phyloP scores from a whole-genome alignment of 257 asterid genomes.

The Gentiana dahurica region DNA sequence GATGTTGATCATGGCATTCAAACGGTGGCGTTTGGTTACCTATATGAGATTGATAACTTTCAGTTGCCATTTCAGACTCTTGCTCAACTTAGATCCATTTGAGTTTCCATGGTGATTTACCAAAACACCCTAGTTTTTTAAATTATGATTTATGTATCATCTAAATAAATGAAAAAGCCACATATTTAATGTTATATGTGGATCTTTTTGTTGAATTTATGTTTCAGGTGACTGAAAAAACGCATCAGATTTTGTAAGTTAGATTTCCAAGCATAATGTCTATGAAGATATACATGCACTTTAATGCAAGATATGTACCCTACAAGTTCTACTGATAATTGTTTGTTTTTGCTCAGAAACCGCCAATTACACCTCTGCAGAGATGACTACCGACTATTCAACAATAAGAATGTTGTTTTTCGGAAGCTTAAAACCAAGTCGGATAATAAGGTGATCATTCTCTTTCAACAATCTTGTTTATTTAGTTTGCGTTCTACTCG shows the following conservation, averaged over 20 bases:
- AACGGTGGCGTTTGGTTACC: constrained; percentile 32
- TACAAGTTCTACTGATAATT: too few relatives aligned
- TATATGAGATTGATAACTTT: constrained; percentile 66
- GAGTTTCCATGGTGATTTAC: constrained; percentile 60
- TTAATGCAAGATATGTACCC: constrained; percentile 64
- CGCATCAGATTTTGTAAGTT: constrained; percentile 42
- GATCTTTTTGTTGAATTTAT: neutral
- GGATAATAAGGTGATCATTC: too few relatives aligned
- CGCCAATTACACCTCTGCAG: too few relatives aligned
- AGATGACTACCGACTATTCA: too few relatives aligned
- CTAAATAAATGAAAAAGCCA: neutral
- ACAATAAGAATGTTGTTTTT: too few relatives aligned
- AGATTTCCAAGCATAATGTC: constrained; percentile 76
- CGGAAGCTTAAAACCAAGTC: too few relatives aligned
- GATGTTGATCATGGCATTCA: constrained; percentile 7
- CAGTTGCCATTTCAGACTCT: constrained; percentile 65
- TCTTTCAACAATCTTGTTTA: too few relatives aligned
- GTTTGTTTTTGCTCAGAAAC: too few relatives aligned
- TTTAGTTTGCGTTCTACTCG: too few relatives aligned
- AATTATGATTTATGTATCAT: neutral
- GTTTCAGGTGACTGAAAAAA: constrained; percentile 67
- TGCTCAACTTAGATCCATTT: constrained; percentile 52
- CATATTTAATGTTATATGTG: neutral
- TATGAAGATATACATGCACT: constrained; percentile 45
- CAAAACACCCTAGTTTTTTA: neutral